These are phyloP conservation scores for Vaccinium vitisidaea DNA, from an alignment of 148 eudicot species.

Conservation along the genomic window DNA sequence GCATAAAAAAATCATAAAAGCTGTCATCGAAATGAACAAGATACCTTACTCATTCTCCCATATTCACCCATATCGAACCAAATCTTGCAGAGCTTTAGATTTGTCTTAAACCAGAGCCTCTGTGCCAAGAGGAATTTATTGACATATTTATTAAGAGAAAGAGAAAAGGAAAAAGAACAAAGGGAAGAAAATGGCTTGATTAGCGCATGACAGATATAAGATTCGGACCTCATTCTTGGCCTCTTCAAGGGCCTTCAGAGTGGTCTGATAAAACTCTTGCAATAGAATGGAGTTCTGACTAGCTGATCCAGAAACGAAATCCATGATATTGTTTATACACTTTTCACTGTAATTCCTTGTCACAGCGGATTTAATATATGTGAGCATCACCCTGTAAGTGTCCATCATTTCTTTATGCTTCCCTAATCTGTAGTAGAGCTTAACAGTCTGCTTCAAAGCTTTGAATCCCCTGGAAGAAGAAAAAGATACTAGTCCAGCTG, in stretches of 20 bases:
- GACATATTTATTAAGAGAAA: neutral
- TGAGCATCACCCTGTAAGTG: conserved; percentile 90
- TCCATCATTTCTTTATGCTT: conserved; percentile 96
- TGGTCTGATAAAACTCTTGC: conserved; percentile 92
- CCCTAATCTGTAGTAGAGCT: conserved; percentile 84
- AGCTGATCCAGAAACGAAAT: conserved; percentile 96
- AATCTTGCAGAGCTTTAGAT: conserved; percentile 95
- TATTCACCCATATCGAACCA: conserved; percentile 99
- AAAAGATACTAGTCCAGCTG: neutral
- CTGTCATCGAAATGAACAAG: neutral
- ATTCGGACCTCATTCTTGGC: conserved; percentile 91
- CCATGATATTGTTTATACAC: conserved; percentile 96
- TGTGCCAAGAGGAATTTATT: conserved; percentile 22
- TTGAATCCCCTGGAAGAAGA: conserved; percentile 79
- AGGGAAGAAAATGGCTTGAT: neutral
- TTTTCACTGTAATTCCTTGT: conserved; percentile 96
- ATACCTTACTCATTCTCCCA: conserved; percentile 97
- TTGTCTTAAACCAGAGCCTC: conserved; percentile 99
- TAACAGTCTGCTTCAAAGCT: conserved; percentile 94
- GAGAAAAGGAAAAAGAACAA: neutral
- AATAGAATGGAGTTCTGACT: conserved; percentile 84
- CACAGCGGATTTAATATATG: conserved; percentile 94
- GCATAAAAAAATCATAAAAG: neutral
- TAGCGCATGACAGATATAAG: neutral
- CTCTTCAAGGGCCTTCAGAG: conserved; percentile 94